A percentile compares a stretch with the other conserved stretches of the same genome.
Evolutionary conservation across 441 rosid genomes (phyloP).

Genomic region (Manihot esculenta): DNA sequence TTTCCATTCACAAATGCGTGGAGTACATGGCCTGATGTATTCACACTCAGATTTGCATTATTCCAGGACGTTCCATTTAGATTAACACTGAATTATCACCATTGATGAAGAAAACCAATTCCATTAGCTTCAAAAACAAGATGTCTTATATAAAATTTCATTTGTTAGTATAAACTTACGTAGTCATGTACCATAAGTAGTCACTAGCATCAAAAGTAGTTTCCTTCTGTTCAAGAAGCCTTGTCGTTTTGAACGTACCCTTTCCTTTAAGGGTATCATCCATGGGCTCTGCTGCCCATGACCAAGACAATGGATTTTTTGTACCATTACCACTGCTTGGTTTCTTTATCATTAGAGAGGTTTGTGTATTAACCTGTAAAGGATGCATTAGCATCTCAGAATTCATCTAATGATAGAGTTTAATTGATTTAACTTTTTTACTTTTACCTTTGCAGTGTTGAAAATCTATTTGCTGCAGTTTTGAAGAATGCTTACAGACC

Average conservation of each 20-base stretch:
- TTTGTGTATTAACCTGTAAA: constrained; percentile 12
- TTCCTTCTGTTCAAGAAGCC: constrained; percentile 36
- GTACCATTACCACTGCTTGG: too few species aligned
- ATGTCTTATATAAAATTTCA: neutral
- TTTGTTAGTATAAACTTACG: constrained; percentile 8
- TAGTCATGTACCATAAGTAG: constrained; percentile 30
- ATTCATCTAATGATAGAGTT: neutral
- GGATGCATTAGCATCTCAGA: neutral
- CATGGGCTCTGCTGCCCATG: constrained; percentile 27
- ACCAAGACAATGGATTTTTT: constrained; percentile 19
- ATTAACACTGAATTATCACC: constrained; percentile 28
- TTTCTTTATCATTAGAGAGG: constrained; percentile 21
- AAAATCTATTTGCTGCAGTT: constrained; percentile 73
- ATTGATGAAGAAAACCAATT: neutral
- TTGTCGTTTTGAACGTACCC: constrained; percentile 9
- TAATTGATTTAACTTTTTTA: neutral
- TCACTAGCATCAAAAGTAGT: constrained; percentile 27
- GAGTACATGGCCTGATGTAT: constrained; percentile 46
- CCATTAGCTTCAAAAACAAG: too few species aligned
- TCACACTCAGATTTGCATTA: constrained; percentile 30
- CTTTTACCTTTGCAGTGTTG: constrained; percentile 74
- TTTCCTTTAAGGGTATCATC: constrained; percentile 18
- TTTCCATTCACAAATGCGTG: constrained; percentile 51
- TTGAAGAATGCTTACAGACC: constrained; percentile 86
- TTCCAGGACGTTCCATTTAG: constrained; percentile 43